Base-by-base conservation (phyloP, 441 rosid genomes). In the Bruguiera hainesii region DNA sequence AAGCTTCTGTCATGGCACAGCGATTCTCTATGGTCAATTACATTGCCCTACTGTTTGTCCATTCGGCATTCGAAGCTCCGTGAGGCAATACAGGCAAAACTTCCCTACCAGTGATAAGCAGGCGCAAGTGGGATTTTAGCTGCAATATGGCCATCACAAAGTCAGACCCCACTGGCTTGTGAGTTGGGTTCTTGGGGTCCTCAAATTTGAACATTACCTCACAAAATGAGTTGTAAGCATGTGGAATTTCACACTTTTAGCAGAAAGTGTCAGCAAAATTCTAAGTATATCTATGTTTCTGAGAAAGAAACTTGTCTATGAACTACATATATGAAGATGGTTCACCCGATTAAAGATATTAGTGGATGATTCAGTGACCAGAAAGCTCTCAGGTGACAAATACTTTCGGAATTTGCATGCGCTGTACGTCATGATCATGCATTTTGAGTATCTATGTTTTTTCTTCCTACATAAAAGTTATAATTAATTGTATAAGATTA, bases 51-150 rank as follows among this genome's bases (percentile, higher is more conserved):
- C 7, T 31, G 7, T 52, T 19, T 50, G 20, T 15, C 11, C 30
- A 5, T 33, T 51, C 29, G 49, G 52, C 61, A 51, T 11, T 42
- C 2, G 58, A 55, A 23, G 30, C 58, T 55, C 15, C 10, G 10
- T 26, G 11, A 10, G 25, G 58, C 23, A 13, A 21, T 20, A 61
- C 3, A 23, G 30, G 67, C 62, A 67, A 26, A 50, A 35, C 28
- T 46, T 66, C 68, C 66, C 50, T 60, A 42, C 30, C 55, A 53
- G 68, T 42, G 67, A 76, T 65, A 53, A 70, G 71, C 76, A 77
- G 51, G 59, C 60, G 63, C 78, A 70, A 76, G 80, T 72, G 79
- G 84, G 79, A 65, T 60, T 66, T 60, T 73, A 78, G 81, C 79
- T 78, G 75, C 67, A 56, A 58, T 30, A 59, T 72, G 56, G 55